Conservation (phyloP, 2,329 filamentous ascomycete genomes). For the Dryadomyces quercus-mongolicae region DNA sequence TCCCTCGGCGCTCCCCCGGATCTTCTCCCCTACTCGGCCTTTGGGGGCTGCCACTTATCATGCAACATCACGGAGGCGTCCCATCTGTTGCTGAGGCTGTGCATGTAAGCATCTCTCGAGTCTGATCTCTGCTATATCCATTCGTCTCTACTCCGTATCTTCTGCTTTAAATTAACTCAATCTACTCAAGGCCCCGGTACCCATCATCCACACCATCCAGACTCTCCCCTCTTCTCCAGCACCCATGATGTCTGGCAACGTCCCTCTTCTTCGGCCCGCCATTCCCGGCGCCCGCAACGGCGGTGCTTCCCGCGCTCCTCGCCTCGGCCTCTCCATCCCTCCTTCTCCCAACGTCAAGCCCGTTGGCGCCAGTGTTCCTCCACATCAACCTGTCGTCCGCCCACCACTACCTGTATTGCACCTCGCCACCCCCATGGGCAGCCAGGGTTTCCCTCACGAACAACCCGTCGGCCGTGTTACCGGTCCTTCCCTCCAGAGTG, state of each 20-base stretch:
- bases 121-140: background rate
- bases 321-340: constrained; percentile 81
- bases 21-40: background rate
- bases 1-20: background rate
- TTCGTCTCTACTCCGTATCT: background rate
- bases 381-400: constrained; percentile 22
- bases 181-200: background rate
- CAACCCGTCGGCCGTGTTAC: constrained; percentile 39
- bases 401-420: constrained; percentile 69
- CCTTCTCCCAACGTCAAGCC: constrained; percentile 74
- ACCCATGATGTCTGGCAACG: constrained; percentile 60
- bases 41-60: background rate
- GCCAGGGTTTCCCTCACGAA: constrained; percentile 59
- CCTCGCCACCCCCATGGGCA: constrained; percentile 81
- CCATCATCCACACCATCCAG: constrained; percentile 1
- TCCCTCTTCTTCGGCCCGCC: constrained; percentile 71
- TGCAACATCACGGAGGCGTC: no score
- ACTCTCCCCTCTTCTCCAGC: constrained; percentile 23
- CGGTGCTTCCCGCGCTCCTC: constrained; percentile 54
- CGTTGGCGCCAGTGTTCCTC: constrained; percentile 38
- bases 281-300: constrained; percentile 57
- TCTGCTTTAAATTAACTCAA: no score
- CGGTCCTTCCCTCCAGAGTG: constrained; percentile 49
- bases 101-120: background rate
- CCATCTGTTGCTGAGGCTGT: no score